Evolutionary conservation across 1,284 basidiomycete species (phyloP).

Genomic region (Leccinum variabile): DNA sequence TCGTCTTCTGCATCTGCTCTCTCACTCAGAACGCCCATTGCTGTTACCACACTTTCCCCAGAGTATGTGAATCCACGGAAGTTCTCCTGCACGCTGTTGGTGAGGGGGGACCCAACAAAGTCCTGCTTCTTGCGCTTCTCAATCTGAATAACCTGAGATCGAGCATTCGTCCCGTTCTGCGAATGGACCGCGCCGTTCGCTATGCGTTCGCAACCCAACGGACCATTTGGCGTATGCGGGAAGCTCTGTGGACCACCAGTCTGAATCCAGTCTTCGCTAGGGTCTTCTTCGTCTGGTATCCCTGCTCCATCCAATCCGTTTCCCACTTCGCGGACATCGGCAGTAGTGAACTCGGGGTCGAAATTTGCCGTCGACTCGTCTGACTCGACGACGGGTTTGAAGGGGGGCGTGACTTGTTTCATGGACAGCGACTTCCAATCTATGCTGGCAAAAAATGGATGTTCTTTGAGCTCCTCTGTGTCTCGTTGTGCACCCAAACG

Average conservation of each 20-base stretch:
- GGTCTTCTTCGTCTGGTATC: constrained; percentile 68
- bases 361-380: constrained; percentile 99
- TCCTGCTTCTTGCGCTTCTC: constrained; percentile 49
- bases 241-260: constrained; percentile 37
- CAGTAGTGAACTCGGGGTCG: constrained; percentile 95
- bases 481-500: constrained; percentile 91
- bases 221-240: constrained; percentile 69
- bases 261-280: constrained; percentile 65
- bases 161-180: constrained; percentile 18
- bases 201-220: constrained; percentile 61
- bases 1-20: constrained; percentile 35
- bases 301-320: constrained; percentile 52
- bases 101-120: constrained; percentile 64
- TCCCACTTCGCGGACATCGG: constrained; percentile 76
- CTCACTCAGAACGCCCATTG: constrained; percentile 39
- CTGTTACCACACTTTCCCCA: constrained; percentile 66
- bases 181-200: constrained; percentile 14
- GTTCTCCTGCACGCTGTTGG: constrained; percentile 91
- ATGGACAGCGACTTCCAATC: constrained; percentile 86
- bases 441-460: constrained; percentile 91
- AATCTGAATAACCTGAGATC: constrained; percentile 56
- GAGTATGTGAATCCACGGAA: constrained; percentile 91
- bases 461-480: constrained; percentile 93
- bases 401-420: constrained; percentile 95
- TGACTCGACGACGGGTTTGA: constrained; percentile 97